Evolutionary conservation across 2,329 filamentous ascomycete species (phyloP).

Genomic region (Sarocladiaceae sp.): DNA sequence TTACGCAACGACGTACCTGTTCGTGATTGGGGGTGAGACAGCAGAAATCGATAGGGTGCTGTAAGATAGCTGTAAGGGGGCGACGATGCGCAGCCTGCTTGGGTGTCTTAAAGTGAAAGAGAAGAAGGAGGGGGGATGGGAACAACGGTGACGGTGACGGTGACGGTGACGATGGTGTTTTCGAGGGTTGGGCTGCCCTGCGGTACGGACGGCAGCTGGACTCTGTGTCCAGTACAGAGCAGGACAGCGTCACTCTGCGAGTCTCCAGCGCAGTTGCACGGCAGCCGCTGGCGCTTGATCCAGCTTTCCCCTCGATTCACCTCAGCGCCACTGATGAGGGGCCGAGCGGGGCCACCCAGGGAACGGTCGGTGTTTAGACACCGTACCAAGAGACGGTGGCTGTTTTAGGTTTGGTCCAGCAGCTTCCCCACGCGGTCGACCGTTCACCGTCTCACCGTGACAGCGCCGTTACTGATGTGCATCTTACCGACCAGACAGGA

Average conservation of each 20-base stretch:
- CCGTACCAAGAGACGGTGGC: conserved; percentile 3
- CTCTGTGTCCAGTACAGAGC: no score
- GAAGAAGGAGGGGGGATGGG: neutral
- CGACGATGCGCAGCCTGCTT: neutral
- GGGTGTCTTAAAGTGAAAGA: neutral
- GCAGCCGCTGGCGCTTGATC: neutral
- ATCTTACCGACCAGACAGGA: neutral
- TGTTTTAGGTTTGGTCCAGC: neutral
- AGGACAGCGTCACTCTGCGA: no score
- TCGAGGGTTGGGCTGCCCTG: neutral
- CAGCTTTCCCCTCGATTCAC: neutral
- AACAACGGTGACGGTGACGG: no score
- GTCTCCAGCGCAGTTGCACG: neutral
- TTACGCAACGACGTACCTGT: conserved; percentile 1
- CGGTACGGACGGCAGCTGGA: neutral
- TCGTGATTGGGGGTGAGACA: neutral
- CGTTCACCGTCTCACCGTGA: neutral
- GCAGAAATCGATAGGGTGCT: neutral
- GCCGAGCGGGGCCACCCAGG: neutral
- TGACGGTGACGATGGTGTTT: conserved; percentile 5
- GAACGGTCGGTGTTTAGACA: no score
- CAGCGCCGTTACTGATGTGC: neutral
- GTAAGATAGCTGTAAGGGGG: neutral
- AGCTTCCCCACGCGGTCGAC: neutral
- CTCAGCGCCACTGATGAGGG: neutral